phyloP scores from a whole-genome alignment of 2,329 filamentous ascomycete genomes.

The Phaeomoniella chlamydospora region DNA sequence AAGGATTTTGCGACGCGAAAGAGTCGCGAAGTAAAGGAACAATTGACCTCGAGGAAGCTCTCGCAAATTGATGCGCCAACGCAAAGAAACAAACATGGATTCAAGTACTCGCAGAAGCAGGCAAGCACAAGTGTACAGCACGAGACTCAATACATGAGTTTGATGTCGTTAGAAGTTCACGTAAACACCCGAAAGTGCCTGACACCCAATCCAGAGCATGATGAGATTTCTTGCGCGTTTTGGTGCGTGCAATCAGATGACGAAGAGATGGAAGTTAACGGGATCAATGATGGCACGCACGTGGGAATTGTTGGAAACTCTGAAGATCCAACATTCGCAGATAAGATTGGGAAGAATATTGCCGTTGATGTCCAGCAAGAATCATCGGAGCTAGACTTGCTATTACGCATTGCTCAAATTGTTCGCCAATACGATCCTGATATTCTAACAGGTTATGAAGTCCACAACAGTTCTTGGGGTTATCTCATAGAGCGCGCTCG shows the following conservation, averaged over 20 bases:
- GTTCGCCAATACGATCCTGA: conserved; percentile 79
- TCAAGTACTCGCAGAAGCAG: conserved; percentile 70
- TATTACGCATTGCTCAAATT: conserved; percentile 75
- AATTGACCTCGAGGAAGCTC: conserved; percentile 19
- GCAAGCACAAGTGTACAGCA: conserved; percentile 65
- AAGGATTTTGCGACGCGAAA: conserved; percentile 13
- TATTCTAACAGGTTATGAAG: conserved; percentile 86
- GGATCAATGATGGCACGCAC: conserved; percentile 30
- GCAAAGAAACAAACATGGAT: conserved; percentile 65
- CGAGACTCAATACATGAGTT: conserved; percentile 88
- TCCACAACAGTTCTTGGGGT: conserved; percentile 87
- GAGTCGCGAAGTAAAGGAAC: neutral
- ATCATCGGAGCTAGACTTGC: conserved; percentile 64
- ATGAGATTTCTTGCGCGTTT: conserved; percentile 77
- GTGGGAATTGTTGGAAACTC: conserved; percentile 63
- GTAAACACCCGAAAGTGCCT: conserved; percentile 72
- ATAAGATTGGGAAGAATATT: conserved; percentile 48
- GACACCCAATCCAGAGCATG: conserved; percentile 77
- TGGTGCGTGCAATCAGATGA: conserved; percentile 74
- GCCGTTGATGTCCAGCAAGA: conserved; percentile 58
- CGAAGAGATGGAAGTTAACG: conserved; percentile 29
- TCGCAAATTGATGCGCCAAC: conserved; percentile 87
- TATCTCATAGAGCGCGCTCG: conserved; percentile 84
- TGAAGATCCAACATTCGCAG: conserved; percentile 41
- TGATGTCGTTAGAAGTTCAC: conserved; percentile 86